phyloP scores from a whole-genome alignment of 2,329 filamentous ascomycete species.

The Fusarium illudens region DNA sequence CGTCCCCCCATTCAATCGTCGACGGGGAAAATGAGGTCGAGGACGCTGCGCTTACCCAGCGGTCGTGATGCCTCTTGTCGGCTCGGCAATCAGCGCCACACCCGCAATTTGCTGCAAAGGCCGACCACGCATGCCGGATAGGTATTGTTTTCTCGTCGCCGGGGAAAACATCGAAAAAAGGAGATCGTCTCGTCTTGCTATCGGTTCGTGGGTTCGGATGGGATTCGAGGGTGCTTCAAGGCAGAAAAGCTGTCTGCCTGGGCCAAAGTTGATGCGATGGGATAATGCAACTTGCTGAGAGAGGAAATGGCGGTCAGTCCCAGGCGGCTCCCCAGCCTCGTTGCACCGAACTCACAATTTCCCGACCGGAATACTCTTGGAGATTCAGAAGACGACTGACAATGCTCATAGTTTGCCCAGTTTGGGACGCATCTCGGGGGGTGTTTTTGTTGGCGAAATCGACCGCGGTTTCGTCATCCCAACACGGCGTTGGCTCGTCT shows the following conservation, averaged over 20 bases:
- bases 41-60: not conserved
- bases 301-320: not conserved
- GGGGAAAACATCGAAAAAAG: not conserved
- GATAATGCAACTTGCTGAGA: not conserved
- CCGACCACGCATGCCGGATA: not conserved
- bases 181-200: not conserved
- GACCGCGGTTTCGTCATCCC: not conserved
- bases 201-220: not conserved
- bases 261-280: not conserved
- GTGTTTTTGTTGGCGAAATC: not conserved
- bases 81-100: not conserved
- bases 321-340: not conserved
- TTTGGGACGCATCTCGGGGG: no score
- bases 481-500: not conserved
- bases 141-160: not conserved
- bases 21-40: not conserved
- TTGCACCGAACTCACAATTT: not conserved
- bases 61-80: not conserved
- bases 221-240: not conserved
- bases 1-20: not conserved
- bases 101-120: not conserved
- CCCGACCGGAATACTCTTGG: not conserved
- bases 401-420: not conserved
- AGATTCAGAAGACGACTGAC: not conserved
- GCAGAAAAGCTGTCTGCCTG: not conserved